These are phyloP conservation scores for Sporisorium reilianum DNA, from an alignment of 1,284 basidiomycete genomes.

Conservation along the genomic window DNA sequence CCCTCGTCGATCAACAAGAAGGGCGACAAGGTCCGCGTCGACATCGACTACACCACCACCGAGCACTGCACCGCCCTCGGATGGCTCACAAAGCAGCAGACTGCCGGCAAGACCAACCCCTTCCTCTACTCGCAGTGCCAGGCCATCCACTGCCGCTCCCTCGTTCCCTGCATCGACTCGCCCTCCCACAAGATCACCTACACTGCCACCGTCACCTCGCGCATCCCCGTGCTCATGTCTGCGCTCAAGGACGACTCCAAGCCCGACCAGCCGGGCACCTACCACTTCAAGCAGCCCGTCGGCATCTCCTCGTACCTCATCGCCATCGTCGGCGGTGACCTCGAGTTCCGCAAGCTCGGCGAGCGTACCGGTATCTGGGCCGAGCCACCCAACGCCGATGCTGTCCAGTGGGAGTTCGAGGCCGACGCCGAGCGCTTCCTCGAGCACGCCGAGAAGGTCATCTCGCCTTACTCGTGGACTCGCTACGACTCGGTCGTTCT, in stretches of 20 bases:
- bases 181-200: constrained; percentile 68
- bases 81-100: constrained; percentile 93
- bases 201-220: constrained; percentile 58
- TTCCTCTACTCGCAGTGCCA: constrained; percentile 96
- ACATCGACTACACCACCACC: constrained; percentile 75
- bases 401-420: constrained; percentile 68
- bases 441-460: constrained; percentile 62
- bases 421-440: constrained; percentile 66
- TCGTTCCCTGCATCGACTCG: constrained; percentile 64
- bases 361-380: constrained; percentile 67
- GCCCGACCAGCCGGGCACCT: constrained; percentile 36
- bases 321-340: constrained; percentile 66
- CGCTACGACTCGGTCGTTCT: constrained; percentile 93
- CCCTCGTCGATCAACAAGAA: constrained; percentile 49
- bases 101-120: constrained; percentile 80
- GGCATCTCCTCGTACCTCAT: constrained; percentile 67
- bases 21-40: constrained; percentile 54
- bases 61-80: constrained; percentile 86
- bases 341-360: constrained; percentile 64
- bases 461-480: constrained; percentile 80
- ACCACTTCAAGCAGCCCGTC: constrained; percentile 64
- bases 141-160: constrained; percentile 72
- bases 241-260: constrained; percentile 61
- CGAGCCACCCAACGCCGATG: constrained; percentile 62
- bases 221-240: constrained; percentile 67